phyloP scores from a whole-genome alignment of 2,329 filamentous ascomycete genomes.

The Zymoseptoria tritici region DNA sequence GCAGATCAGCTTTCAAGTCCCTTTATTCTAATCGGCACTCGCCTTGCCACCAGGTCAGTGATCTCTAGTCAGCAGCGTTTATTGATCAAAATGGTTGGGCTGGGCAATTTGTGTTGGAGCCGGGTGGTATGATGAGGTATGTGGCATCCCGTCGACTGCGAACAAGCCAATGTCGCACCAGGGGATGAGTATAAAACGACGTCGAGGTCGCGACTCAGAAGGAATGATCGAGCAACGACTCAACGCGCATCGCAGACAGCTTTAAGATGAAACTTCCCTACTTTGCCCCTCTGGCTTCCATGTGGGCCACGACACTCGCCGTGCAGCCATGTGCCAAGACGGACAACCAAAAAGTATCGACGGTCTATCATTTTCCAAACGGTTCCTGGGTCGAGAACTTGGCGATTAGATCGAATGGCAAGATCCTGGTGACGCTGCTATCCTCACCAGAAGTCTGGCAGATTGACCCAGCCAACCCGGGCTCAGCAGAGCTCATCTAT shows the following conservation, averaged over 20 bases:
- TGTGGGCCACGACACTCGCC: not conserved
- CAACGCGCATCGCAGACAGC: not conserved
- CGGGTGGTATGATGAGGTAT: not conserved
- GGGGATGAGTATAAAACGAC: not conserved
- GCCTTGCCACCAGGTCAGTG: not conserved
- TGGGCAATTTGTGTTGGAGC: not conserved
- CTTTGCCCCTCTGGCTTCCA: not conserved
- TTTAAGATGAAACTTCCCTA: not conserved
- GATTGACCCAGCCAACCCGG: slow-evolving; percentile 5
- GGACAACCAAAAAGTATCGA: not conserved
- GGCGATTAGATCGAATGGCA: slow-evolving; percentile 27
- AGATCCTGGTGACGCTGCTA: slow-evolving; percentile 29
- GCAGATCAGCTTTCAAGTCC: too few species aligned
- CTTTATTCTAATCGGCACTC: not conserved
- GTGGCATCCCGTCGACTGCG: not conserved
- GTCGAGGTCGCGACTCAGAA: not conserved
- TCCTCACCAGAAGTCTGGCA: slow-evolving; percentile 14
- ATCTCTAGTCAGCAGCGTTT: not conserved
- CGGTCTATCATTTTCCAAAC: slow-evolving; percentile 20
- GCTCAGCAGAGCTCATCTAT: slow-evolving; percentile 9
- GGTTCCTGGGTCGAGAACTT: slow-evolving; percentile 31
- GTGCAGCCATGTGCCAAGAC: not conserved
- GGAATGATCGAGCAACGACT: too few species aligned
- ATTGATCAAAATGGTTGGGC: not conserved
- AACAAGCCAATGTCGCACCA: not conserved